Evolutionary conservation across 208 protist species (phyloP).

Genomic region (Trichomonas vaginalis): DNA sequence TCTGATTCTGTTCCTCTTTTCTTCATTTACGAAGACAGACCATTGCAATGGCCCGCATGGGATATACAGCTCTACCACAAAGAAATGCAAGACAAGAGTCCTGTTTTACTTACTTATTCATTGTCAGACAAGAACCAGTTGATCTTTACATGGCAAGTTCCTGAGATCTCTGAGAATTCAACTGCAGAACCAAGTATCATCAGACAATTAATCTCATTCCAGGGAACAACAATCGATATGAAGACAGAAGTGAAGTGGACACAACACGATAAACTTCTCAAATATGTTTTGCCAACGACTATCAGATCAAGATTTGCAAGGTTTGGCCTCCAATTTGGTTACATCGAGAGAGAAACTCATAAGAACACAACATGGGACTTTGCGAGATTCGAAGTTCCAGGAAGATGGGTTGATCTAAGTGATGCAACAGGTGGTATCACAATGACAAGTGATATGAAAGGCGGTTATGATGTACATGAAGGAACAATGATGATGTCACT

Average conservation of each 20-base stretch:
- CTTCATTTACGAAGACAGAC: neutral
- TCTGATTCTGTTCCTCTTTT: neutral
- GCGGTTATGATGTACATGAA: neutral
- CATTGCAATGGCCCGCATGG: neutral
- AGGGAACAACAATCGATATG: neutral
- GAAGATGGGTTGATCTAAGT: neutral
- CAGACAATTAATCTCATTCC: neutral
- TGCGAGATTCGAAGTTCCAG: neutral
- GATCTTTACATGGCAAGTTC: neutral
- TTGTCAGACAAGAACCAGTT: neutral
- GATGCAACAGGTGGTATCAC: neutral
- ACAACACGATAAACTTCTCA: neutral
- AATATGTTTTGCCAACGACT: neutral
- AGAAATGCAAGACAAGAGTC: neutral
- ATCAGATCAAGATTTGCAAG: neutral
- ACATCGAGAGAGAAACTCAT: neutral
- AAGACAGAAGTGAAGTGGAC: neutral
- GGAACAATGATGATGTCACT: neutral
- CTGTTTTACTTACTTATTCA: neutral
- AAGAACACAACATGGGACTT: neutral
- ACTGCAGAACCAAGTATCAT: neutral
- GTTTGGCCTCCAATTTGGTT: neutral
- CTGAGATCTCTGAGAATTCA: neutral
- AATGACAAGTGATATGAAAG: neutral
- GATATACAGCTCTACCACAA: slow-evolving; percentile 17